phyloP scores from a whole-genome alignment of 2,329 filamentous ascomycete genomes.

The Aspergillus persii region DNA sequence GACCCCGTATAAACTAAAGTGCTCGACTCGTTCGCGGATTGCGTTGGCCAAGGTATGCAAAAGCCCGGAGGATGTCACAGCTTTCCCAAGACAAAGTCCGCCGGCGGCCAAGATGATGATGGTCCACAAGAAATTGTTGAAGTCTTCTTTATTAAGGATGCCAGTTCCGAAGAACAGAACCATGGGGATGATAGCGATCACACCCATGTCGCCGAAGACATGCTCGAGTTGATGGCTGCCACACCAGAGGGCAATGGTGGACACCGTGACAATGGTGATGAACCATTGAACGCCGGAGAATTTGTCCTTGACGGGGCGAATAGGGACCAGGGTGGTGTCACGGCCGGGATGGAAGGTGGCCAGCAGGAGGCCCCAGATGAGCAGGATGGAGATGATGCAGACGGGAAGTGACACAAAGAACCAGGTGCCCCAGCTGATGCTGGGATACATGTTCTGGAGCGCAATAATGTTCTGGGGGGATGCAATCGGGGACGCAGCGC shows the following conservation, averaged over 20 bases:
- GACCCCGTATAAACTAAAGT: conserved; percentile 80
- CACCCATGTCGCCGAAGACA: conserved; percentile 95
- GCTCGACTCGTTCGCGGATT: conserved; percentile 72
- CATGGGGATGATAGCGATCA: conserved; percentile 93
- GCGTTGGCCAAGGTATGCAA: conserved; percentile 79
- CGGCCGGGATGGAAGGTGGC: conserved; percentile 80
- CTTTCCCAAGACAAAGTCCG: conserved; percentile 86
- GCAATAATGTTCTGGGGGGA: conserved; percentile 98
- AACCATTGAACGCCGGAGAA: conserved; percentile 93
- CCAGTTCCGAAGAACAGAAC: conserved; percentile 95
- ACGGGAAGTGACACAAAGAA: conserved; percentile 95
- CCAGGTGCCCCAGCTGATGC: conserved; percentile 92
- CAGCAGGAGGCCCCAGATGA: conserved; percentile 87
- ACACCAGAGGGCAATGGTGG: conserved; percentile 90
- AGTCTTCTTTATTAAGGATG: conserved; percentile 96
- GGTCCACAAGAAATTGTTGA: conserved; percentile 99
- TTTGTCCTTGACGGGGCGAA: conserved; percentile 81
- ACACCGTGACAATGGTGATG: conserved; percentile 76
- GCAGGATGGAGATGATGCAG: conserved; percentile 78
- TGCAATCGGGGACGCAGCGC: conserved; percentile 93
- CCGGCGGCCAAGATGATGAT: conserved; percentile 98
- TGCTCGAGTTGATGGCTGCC: conserved; percentile 82
- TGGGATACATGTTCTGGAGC: conserved; percentile 88
- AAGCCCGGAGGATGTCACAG: conserved; percentile 88
- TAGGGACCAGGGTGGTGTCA: conserved; percentile 85